Evolutionary conservation across 768 basidiomycete species (phyloP), one percentile per base, ranked within the genome.

Genomic region (Agrocybe chaxingu): DNA sequence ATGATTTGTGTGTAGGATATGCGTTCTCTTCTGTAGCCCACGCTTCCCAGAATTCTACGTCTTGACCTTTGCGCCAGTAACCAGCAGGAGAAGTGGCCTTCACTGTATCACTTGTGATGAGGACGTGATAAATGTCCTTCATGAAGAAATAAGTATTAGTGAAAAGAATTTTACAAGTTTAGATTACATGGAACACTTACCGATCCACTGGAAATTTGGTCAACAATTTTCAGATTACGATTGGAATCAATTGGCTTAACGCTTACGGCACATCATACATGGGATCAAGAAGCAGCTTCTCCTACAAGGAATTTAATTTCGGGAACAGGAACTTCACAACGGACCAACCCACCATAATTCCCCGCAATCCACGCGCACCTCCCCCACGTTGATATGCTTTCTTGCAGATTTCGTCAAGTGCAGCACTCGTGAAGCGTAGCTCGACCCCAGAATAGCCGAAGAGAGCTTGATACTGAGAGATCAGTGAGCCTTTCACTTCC

Each of bases 211-310:
- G 30, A 50, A 46, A 48, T 52, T 33, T 32, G 19, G 18, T 10
- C 6, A 47, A 19, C 51, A 35, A 10, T 51, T 35, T 42, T 35
- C 13, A 32, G 52, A 53, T 37, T 39, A 13, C 18, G 8, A 2
- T 16, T 31, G 29, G n/a, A 9, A 18, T 48, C 16, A 19, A 34
- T 34, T 10, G 31, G 30, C 38, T n/a, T n/a, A 8, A 34, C 10
- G 82, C 87, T 81, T 67, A 89, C 85, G 92, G 91, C 41, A 85
- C 86, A 72, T 92, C 89, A 62, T 91, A 96, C 94, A 97, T 97
- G 0, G 92, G 77, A 43, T 98, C 92, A 42, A 95, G 72, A 44
- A 98, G 70, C 2, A 95, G 64, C 16, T 76, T 66, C 70, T 97
- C 95, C 89, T 92, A 58, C 7, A 33, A n/a, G 36, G 12, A 24